Evolutionary conservation across 805 yeast genomes (phyloP), one percentile per base, ranked within the genome.

Genomic region (Lipomyces orientalis): DNA sequence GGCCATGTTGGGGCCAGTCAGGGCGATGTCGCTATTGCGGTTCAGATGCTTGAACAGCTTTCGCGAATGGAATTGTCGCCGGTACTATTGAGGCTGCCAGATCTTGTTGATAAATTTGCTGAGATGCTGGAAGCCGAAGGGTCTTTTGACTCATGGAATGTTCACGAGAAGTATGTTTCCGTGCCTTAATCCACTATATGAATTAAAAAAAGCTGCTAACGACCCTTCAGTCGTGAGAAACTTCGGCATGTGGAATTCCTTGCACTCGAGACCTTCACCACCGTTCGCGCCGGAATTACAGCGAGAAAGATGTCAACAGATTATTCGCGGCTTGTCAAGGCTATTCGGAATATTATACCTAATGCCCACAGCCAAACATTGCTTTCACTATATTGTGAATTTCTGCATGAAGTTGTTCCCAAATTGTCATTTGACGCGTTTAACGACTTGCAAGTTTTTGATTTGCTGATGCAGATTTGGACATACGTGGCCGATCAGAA

Each of bases 341-440:
- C 65, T 6, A 65, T 65, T 25, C 34, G n/a, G 10, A 43, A 35
- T 9, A 10, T 58, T 8, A 14, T 65, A 5, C 31, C 25, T 10
- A 34, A n/a, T n/a, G 51, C 60, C n/a, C 65, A 61, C 60, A 39
- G 57, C 8, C 49, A 43, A 3, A 59, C 60, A 10, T 16, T 49
- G 19, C 54, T 65, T n/a, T n/a, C 35, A 10, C 58, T 57, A 10
- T 65, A 65, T 51, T 62, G 62, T 29, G 39, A 61, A 12, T 65
- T 62, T 35, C 46, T 61, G 33, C 46, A 29, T 22, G 54, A 19
- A 4, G 6, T 57, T 8, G 34, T 65, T 4, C 16, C 49, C 2
- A n/a, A 33, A 10, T 7, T 52, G 12, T 22, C 64, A 10, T 4
- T 22, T 14, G 54, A 54, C 14, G 33, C 16, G 16, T 16, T 33